Evolutionary conservation across 129 eudicot genomes (phyloP), one percentile per base, ranked within the genome.

Genomic region (Glebionis coronaria): DNA sequence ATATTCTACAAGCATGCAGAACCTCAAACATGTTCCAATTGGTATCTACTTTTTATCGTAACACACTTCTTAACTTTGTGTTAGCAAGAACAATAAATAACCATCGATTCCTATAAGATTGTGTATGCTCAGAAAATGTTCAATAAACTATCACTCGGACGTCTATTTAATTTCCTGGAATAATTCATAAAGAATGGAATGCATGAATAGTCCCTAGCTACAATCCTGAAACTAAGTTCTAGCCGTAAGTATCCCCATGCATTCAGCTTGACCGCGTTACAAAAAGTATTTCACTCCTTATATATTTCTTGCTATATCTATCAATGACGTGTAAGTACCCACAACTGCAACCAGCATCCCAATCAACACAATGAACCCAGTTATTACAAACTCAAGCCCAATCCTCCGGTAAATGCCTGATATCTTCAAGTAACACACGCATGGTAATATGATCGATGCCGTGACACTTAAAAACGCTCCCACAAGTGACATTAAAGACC

Each of bases 401-500:
- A 83, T 16, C 69, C 78, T 76, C 38, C 71, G 71, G 44, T 84
- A 73, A 19, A 29, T 51, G 3, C 95, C 86, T 0, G 87, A 80
- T 59, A 94, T 89, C 94, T 81, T 90, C 76, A 94, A 74, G 82
- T 78, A 94, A 68, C 95, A 94, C 74, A 87, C 57, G 64, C 95
- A 89, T 2, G 99, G 99, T 4, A 94, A 52, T 53, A 82, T 60
- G 59, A 90, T 78, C 6, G 97, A 94, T 42, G 90, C 93, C 2
- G 90, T 82, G 14, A 87, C 79, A 44, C 99, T 94, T 40, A 89
- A 57, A 83, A 94, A 85, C 12, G 99, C 99, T 35, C 99, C 99
- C 56, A 94, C 95, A 13, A 94, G 90, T 25, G 99, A 86, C 95
- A 93, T 84, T 3, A 93, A 77, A 58, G 69, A 65, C 20, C 72